Percentiles rank a stretch among this genome's conserved stretches.
phyloP scores from a whole-genome alignment of 2,329 filamentous ascomycete species.

The Didymella glomerata region DNA sequence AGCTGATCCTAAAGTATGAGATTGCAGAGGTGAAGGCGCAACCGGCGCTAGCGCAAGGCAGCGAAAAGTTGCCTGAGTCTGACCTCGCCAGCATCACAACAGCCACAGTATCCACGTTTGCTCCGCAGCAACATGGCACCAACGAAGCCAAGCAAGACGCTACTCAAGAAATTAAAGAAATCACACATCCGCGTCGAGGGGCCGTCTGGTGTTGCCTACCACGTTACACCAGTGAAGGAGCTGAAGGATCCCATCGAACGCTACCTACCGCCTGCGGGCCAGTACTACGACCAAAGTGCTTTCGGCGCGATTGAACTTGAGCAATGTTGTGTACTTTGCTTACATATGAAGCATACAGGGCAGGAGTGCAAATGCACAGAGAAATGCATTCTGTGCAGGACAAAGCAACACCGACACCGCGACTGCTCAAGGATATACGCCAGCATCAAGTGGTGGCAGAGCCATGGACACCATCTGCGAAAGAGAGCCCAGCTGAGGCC shows the following conservation, averaged over 20 bases:
- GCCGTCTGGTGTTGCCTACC: background rate
- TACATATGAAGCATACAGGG: background rate
- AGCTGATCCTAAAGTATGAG: background rate
- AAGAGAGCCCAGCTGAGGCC: conserved; percentile 1
- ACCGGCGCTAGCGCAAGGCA: background rate
- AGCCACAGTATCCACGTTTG: background rate
- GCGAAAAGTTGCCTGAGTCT: background rate
- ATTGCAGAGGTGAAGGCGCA: background rate
- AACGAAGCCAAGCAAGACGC: background rate
- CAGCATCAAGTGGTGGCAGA: background rate
- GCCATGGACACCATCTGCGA: background rate
- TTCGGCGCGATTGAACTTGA: background rate
- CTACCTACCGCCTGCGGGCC: conserved; percentile 1
- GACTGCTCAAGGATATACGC: background rate
- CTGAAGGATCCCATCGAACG: background rate
- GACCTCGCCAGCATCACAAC: background rate
- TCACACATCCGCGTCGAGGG: background rate
- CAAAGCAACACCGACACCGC: background rate
- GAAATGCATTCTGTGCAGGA: background rate
- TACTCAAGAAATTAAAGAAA: background rate
- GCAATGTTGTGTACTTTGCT: background rate
- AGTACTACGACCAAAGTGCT: background rate
- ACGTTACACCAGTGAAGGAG: background rate
- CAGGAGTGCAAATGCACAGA: background rate
- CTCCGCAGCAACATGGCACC: background rate